Evolutionary conservation across 2,329 filamentous ascomycete genomes (phyloP).

Genomic region (Graphilbum sp.): DNA sequence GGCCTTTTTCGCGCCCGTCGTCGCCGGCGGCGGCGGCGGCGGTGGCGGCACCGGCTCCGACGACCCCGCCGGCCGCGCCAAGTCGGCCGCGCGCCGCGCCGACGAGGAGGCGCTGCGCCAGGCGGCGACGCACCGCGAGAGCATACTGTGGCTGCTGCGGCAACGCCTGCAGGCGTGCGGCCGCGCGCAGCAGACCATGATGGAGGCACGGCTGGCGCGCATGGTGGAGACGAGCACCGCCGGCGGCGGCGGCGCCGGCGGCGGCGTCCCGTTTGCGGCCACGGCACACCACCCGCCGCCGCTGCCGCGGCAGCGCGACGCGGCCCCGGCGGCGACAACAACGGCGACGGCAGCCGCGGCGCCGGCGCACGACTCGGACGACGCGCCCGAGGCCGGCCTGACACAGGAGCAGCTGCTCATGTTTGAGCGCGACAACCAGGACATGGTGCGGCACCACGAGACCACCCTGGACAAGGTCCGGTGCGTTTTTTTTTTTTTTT

Average conservation of each 20-base stretch:
- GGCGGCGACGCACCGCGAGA: slow-evolving; percentile 57
- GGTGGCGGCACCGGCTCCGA: too few species aligned
- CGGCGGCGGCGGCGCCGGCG: neutral
- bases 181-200: slow-evolving; percentile 73
- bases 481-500: slow-evolving; percentile 32
- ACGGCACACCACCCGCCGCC: too few species aligned
- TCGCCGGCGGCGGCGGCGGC: neutral
- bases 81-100: slow-evolving; percentile 46
- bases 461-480: slow-evolving; percentile 87
- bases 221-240: slow-evolving; percentile 53
- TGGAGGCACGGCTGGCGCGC: slow-evolving; percentile 70
- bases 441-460: slow-evolving; percentile 86
- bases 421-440: slow-evolving; percentile 84
- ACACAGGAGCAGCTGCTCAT: slow-evolving; percentile 78
- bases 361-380: slow-evolving; percentile 18
- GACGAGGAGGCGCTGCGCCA: slow-evolving; percentile 57
- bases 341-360: slow-evolving; percentile 9
- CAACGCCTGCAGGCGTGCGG: slow-evolving; percentile 61
- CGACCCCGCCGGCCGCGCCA: slow-evolving; percentile 11
- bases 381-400: slow-evolving; percentile 34
- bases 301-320: slow-evolving; percentile 3
- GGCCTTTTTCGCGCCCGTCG: neutral
- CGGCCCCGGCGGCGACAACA: slow-evolving; percentile 2
- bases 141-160: slow-evolving; percentile 68
- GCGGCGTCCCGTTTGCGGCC: neutral